Evolutionary conservation across 345 rosid genomes (phyloP).

Genomic region (Brassica nigra): DNA sequence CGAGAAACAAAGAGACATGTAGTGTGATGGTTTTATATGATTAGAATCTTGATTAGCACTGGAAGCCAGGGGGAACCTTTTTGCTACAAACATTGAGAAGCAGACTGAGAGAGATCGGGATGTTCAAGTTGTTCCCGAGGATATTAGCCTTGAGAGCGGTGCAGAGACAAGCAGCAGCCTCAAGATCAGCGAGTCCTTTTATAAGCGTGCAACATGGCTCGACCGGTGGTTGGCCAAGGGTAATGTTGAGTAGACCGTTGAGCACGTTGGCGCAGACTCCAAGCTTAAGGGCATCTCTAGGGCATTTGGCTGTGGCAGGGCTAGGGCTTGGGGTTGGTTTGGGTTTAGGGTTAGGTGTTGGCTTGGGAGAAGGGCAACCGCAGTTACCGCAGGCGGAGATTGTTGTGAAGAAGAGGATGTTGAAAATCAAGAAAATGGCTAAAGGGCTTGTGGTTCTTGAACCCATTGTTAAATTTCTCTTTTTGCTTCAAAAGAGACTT

Average conservation of each 20-base stretch:
- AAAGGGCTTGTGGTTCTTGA: slow-evolving; percentile 47
- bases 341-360: slow-evolving; percentile 43
- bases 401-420: slow-evolving; percentile 54
- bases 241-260: slow-evolving; percentile 43
- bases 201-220: slow-evolving; percentile 50
- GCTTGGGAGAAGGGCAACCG: slow-evolving; percentile 51
- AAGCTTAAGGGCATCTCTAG: slow-evolving; percentile 49
- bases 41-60: slow-evolving; percentile 41
- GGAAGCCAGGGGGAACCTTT: slow-evolving; percentile 44
- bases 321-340: slow-evolving; percentile 45
- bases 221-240: slow-evolving; percentile 49
- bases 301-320: slow-evolving; percentile 38
- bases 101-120: slow-evolving; percentile 50
- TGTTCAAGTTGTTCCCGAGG: slow-evolving; percentile 50
- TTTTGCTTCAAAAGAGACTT: background rate
- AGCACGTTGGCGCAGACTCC: slow-evolving; percentile 53
- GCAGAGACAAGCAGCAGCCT: slow-evolving; percentile 65
- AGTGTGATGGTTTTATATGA: slow-evolving; percentile 16
- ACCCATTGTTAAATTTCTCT: slow-evolving; percentile 42
- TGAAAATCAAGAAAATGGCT: slow-evolving; percentile 55
- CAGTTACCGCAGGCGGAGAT: slow-evolving; percentile 49
- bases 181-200: slow-evolving; percentile 52
- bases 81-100: slow-evolving; percentile 50
- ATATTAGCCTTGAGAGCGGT: slow-evolving; percentile 51
- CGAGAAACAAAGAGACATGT: background rate